Base-by-base conservation (phyloP, 2,329 filamentous ascomycete species). In the Orbilia oligospora region DNA sequence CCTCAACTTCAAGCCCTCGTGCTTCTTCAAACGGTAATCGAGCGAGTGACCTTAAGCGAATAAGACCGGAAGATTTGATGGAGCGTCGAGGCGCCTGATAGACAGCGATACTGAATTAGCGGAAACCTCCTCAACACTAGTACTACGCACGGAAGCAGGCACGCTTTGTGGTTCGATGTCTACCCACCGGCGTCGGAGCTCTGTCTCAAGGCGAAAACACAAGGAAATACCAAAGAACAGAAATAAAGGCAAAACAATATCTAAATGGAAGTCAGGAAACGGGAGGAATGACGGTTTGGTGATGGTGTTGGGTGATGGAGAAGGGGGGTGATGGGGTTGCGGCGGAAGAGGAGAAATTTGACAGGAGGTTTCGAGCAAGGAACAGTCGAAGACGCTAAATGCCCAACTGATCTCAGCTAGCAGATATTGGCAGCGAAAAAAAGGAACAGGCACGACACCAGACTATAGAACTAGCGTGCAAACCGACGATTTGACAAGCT, bases 281-380 rank as follows among this genome's bases (percentile, higher is more conserved):
- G 6, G 46, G 46, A 38, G 44, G 61, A 51, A 63, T 44, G 63
- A 41, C 20, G 46, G 36, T 53, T 53, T 66, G 6, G 56, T 41
- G 58, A 63, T 66, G 67, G 56, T 63, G 67, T 66, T 66, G 49
- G 51, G 9, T 20, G 51, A 46, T 61, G 44, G 63, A 56, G 48
- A 44, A 71, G 38, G 53, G 70, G 36, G 73, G 14, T 38, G 55
- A 22, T 27, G 65, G 64, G 33, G 38, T 66, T 71, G 67, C 48
- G 66, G 67, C 67, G 61, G 73, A 71, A 61, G 67, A 77, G 73
- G 67, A 77, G 73, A 77, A 77, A 77, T 77, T 77, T 77, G 73
- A 77, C 73, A 77, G 73, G 73, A 77, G 73, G 65, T 53, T 66
- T 77, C 27, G 51, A 58, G 67, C 67, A 68, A 67, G 73, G 67